phyloP scores from a whole-genome alignment of 2,329 filamentous ascomycete genomes.

The Colletotrichum falcatum region DNA sequence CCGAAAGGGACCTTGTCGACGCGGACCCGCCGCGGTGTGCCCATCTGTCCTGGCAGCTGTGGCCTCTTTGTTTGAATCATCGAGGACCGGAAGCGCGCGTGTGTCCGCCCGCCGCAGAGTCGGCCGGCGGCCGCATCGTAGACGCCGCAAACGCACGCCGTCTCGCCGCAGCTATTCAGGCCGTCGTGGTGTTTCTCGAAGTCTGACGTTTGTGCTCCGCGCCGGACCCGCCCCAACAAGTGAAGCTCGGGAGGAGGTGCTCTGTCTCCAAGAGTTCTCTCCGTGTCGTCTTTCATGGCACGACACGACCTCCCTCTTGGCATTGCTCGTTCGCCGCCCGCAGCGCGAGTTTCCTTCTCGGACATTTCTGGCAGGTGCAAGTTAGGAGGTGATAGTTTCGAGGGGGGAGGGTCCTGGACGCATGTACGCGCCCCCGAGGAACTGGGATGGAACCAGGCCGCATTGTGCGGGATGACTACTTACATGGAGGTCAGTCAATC shows the following conservation, averaged over 20 bases:
- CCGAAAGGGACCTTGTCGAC: neutral
- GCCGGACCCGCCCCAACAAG: neutral
- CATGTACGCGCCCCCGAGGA: neutral
- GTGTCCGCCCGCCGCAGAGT: neutral
- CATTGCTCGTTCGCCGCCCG: no score
- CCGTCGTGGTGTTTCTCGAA: neutral
- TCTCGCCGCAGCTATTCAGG: no score
- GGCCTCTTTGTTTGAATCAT: neutral
- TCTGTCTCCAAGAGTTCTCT: no score
- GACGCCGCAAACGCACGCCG: neutral
- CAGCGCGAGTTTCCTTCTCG: no score
- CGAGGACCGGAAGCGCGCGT: neutral
- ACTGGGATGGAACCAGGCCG: neutral
- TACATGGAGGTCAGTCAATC: neutral
- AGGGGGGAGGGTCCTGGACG: neutral
- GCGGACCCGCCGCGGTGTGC: neutral
- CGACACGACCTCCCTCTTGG: no score
- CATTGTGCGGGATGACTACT: neutral
- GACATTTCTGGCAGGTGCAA: no score
- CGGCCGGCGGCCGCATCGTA: neutral
- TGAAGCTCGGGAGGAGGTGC: neutral
- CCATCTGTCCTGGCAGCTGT: neutral
- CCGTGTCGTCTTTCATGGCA: no score
- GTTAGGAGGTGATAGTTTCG: no score
- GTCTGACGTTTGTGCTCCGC: neutral